Evolutionary conservation across 129 eudicot genomes (phyloP), one percentile per base, ranked within the genome.

Genomic region (Erigeron canadensis): DNA sequence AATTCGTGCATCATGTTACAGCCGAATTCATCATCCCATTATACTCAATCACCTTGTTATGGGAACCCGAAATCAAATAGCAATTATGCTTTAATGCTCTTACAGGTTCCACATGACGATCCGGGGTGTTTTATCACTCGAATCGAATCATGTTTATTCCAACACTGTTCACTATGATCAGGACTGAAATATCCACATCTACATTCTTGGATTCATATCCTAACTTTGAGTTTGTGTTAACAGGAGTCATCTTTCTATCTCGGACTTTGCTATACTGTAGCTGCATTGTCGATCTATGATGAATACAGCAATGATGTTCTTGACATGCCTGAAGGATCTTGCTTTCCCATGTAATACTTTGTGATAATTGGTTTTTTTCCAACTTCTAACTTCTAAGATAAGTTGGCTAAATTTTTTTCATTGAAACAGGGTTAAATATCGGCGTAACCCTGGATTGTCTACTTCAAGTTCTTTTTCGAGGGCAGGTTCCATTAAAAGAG

Each of bases 261-360:
- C 13, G 98, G 98, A 64, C 84, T 85, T 64, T 77, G 84, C 75
- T 93, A 89, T 84, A 76, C 87, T 76, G 86, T 85, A 43, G 84
- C 98, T 61, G 85, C 95, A 19, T 50, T 93, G 73, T 88, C 96
- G 66, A 87, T 89, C 16, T 93, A 75, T 71, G 98, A 93, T 73
- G 98, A 93, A 75, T 93, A 93, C 73, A 87, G 86, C 86, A 93
- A 93, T 40, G 98, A 93, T 74, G 50, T 89, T 75, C 95, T 93
- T 60, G 95, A 89, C 84, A 83, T 89, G 96, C 96, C 88, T 1
- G 96, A 89, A 79, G 98, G 98, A 17, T 81, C 98, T 70, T 93
- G 96, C 79, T 89, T 93, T 77, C 98, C 98, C 19, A 85, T 85
- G 98, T 93, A 67, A 63, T 46, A 18, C 54, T 16, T 57, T 23